These are phyloP conservation scores for Botrytis aclada DNA, from an alignment of 2,329 filamentous ascomycete species.

Conservation along the genomic window DNA sequence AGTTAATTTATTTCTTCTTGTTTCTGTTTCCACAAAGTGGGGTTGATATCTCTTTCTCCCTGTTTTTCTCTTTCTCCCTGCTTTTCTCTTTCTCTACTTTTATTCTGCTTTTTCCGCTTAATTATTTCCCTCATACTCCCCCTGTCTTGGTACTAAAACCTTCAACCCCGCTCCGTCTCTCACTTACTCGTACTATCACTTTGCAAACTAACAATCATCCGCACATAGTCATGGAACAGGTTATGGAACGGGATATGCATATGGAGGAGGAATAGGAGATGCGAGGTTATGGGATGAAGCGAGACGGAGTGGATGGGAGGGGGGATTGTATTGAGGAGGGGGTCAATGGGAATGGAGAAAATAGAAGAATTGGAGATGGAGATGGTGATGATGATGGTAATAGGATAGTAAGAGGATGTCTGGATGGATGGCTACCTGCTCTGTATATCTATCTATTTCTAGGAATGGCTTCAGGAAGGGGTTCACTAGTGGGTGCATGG, in stretches of 20 bases:
- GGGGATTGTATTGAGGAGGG: background rate
- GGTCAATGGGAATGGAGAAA: no score
- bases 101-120: background rate
- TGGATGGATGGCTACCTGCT: background rate
- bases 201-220: background rate
- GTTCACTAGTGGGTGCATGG: no score
- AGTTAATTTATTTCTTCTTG: background rate
- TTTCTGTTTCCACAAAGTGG: background rate
- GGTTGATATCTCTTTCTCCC: background rate
- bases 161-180: background rate
- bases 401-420: fast-evolving
- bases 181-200: fast-evolving
- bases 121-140: no score
- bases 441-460: background rate
- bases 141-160: no score
- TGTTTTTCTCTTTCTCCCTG: background rate
- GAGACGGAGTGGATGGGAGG: background rate
- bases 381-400: background rate
- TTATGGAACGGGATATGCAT: background rate
- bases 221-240: background rate
- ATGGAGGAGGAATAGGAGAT: background rate
- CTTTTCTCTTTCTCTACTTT: background rate
- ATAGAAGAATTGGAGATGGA: background rate
- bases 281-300: constrained; percentile 1
- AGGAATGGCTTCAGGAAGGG: no score